Percentiles rank a stretch among this genome's conserved stretches.
Evolutionary conservation across 73 alveolate genomes (phyloP).

Genomic region (Paramecium octaurelia): DNA sequence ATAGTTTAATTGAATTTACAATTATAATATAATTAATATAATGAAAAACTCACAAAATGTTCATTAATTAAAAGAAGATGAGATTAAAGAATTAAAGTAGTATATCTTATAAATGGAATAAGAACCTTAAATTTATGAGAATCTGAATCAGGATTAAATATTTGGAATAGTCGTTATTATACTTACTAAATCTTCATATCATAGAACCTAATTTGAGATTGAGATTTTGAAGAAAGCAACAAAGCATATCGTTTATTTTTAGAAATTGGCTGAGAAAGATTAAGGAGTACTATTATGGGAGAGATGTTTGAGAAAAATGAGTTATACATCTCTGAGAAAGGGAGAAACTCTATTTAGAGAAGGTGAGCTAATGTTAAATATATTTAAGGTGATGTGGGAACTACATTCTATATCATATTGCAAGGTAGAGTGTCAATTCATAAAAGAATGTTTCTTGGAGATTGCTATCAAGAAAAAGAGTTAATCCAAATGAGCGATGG

Average conservation of each 20-base stretch:
- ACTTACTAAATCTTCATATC: background rate
- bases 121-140: slow-evolving; percentile 4
- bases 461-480: background rate
- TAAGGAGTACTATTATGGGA: background rate
- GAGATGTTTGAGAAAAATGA: slow-evolving; percentile 36
- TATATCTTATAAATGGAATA: slow-evolving; percentile 31
- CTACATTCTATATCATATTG: slow-evolving; percentile 19
- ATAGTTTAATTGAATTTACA: background rate
- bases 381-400: slow-evolving; percentile 19
- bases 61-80: background rate
- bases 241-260: background rate
- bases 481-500: slow-evolving; percentile 10
- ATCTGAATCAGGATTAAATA: background rate
- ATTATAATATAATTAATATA: background rate
- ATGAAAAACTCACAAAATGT: background rate
- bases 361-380: background rate
- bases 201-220: slow-evolving; percentile 30
- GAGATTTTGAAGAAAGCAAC: slow-evolving; percentile 13
- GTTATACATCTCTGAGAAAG: background rate
- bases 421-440: slow-evolving; percentile 25
- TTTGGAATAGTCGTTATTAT: background rate
- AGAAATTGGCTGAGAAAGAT: background rate
- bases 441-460: slow-evolving; percentile 21
- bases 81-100: background rate
- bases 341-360: slow-evolving; percentile 18